Percentiles rank a stretch among this genome's conserved stretches.
These are phyloP conservation scores for Phanerochaete carnosa DNA, from an alignment of 768 basidiomycete genomes.

Conservation along the genomic window DNA sequence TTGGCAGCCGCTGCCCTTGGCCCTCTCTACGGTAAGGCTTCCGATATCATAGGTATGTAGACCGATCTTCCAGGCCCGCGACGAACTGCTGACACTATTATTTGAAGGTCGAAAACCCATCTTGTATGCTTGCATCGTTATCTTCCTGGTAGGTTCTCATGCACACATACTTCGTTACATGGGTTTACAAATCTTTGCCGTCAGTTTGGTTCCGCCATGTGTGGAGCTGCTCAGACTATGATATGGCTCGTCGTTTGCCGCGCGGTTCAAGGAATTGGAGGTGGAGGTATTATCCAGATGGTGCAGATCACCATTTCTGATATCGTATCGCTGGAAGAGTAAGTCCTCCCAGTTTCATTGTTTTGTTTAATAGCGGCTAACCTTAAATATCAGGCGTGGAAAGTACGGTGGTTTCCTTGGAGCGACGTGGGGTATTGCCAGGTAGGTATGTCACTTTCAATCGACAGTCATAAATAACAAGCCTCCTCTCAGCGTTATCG, in stretches of 20 bases:
- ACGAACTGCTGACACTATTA: neutral
- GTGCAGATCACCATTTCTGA: slow-evolving; percentile 80
- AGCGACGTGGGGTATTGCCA: slow-evolving; percentile 76
- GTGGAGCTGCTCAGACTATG: slow-evolving; percentile 78
- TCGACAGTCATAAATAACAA: neutral
- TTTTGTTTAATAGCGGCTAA: neutral
- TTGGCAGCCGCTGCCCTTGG: slow-evolving; percentile 64
- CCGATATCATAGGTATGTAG: slow-evolving; percentile 46
- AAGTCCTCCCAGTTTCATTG: slow-evolving; percentile 20
- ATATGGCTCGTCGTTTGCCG: slow-evolving; percentile 73
- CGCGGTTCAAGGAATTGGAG: slow-evolving; percentile 82
- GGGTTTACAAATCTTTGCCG: neutral
- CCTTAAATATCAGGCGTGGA: slow-evolving; percentile 50
- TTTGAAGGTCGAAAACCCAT: slow-evolving; percentile 62
- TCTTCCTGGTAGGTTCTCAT: slow-evolving; percentile 56
- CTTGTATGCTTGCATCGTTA: slow-evolving; percentile 57
- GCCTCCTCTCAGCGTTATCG: slow-evolving; percentile 45
- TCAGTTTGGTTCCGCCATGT: slow-evolving; percentile 75
- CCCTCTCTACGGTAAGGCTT: slow-evolving; percentile 77
- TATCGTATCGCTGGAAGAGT: slow-evolving; percentile 80
- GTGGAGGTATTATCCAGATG: slow-evolving; percentile 75
- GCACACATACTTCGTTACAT: neutral
- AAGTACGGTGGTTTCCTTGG: slow-evolving; percentile 73
- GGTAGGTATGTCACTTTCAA: slow-evolving; percentile 24
- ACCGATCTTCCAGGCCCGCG: neutral